Conservation (phyloP, 768 basidiomycete genomes). For the Chalciporus pseudorubinellus region DNA sequence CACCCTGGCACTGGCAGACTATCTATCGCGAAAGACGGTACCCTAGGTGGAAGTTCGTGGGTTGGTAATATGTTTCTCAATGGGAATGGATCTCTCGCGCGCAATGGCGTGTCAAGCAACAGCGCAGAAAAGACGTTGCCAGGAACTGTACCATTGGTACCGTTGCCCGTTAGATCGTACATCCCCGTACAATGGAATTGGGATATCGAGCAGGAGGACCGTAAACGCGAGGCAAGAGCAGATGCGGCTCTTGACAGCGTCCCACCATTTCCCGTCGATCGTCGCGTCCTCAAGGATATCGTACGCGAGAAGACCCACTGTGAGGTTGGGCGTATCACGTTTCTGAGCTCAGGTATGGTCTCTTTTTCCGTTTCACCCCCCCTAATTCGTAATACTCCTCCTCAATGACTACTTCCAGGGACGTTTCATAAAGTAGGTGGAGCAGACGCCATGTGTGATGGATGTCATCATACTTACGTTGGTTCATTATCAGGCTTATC, state of each 20-base stretch:
- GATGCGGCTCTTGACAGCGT: constrained; percentile 61
- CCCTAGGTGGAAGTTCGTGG: constrained; percentile 3
- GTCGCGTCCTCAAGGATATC: constrained; percentile 71
- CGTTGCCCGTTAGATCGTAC: constrained; percentile 4
- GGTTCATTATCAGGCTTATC: constrained; percentile 57
- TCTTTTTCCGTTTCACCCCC: constrained; percentile 8
- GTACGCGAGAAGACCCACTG: constrained; percentile 66
- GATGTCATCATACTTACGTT: constrained; percentile 8
- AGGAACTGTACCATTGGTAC: constrained; percentile 23
- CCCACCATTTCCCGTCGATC: constrained; percentile 72
- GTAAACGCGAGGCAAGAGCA: constrained; percentile 58
- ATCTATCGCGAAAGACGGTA: constrained; percentile 6
- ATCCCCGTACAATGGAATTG: constrained; percentile 60
- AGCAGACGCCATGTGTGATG: not conserved
- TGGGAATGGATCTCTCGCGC: not conserved
- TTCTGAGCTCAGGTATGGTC: constrained; percentile 69
- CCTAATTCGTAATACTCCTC: constrained; percentile 9
- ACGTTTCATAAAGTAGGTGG: constrained; percentile 77
- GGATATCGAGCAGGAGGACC: constrained; percentile 69
- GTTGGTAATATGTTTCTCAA: constrained; percentile 12
- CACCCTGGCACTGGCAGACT: not conserved
- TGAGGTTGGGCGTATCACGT: constrained; percentile 68
- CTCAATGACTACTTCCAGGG: constrained; percentile 40
- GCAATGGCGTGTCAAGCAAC: not conserved
- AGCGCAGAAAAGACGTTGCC: constrained; percentile 3